Evolutionary conservation across 257 asterid species (phyloP).

Genomic region (Solanum piurae): DNA sequence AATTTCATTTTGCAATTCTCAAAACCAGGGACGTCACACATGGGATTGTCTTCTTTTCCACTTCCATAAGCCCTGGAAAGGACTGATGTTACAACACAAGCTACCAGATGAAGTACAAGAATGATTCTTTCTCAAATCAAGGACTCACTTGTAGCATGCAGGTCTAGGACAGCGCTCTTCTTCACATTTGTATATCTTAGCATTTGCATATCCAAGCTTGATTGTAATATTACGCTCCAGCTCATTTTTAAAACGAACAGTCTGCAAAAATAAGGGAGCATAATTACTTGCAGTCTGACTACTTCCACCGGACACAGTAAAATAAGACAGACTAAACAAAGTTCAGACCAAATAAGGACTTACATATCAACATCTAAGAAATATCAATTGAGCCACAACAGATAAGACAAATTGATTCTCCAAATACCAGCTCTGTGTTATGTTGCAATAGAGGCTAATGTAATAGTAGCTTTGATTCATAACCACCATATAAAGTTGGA

Average conservation of each 20-base stretch:
- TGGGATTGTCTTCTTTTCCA: slow-evolving; percentile 89
- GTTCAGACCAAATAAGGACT: not conserved
- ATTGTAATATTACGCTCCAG: slow-evolving; percentile 93
- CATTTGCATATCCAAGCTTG: slow-evolving; percentile 99
- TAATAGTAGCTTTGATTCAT: not conserved
- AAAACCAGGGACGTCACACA: slow-evolving; percentile 97
- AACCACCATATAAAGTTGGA: not conserved
- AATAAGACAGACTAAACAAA: not conserved
- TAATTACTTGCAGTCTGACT: not conserved
- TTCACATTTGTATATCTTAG: slow-evolving; percentile 90
- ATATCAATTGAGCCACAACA: not conserved
- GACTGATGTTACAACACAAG: not conserved
- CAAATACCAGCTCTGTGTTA: not conserved
- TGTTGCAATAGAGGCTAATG: not conserved
- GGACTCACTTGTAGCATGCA: slow-evolving; percentile 80
- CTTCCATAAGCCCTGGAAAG: slow-evolving; percentile 89
- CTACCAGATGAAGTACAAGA: slow-evolving; percentile 5
- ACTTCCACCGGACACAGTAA: not conserved
- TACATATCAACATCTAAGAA: not conserved
- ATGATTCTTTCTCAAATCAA: not conserved
- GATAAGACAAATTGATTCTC: not conserved
- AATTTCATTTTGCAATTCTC: slow-evolving; percentile 87
- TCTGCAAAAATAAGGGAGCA: slow-evolving; percentile 27
- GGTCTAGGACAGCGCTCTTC: slow-evolving; percentile 94
- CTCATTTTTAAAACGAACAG: slow-evolving; percentile 97